phyloP scores from a whole-genome alignment of 148 eudicot species.

The Amaranthus cruentus region DNA sequence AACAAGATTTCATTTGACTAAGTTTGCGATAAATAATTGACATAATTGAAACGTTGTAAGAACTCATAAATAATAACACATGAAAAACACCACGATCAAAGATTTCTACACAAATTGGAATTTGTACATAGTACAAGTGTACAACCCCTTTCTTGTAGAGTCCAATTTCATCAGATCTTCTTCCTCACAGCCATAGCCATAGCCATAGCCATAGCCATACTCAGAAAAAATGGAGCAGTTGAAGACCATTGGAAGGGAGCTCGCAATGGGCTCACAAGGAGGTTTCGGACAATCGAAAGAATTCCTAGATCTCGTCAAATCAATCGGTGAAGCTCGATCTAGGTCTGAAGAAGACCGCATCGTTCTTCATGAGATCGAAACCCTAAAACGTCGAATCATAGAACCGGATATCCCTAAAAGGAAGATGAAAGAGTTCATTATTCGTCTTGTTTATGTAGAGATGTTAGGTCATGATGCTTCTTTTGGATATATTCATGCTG shows the following conservation, averaged over 20 bases:
- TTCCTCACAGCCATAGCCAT: no score
- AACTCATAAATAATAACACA: no score
- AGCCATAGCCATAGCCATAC: no score
- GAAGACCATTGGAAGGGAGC: slow-evolving; percentile 81
- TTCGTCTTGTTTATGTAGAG: slow-evolving; percentile 74
- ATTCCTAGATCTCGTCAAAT: slow-evolving; percentile 84
- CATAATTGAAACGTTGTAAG: no score
- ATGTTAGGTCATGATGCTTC: slow-evolving; percentile 96
- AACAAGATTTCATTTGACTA: no score
- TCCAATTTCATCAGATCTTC: no score
- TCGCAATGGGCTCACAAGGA: slow-evolving; percentile 93
- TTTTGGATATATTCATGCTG: slow-evolving; percentile 88
- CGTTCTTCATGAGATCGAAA: slow-evolving; percentile 67
- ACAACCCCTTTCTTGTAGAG: no score
- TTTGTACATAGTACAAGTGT: no score
- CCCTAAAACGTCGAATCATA: slow-evolving; percentile 53
- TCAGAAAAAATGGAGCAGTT: slow-evolving; percentile 67
- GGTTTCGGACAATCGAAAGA: slow-evolving; percentile 87
- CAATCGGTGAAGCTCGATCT: slow-evolving; percentile 94
- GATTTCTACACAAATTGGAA: no score
- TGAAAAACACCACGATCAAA: no score
- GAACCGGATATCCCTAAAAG: slow-evolving; percentile 77
- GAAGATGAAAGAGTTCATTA: slow-evolving; percentile 82
- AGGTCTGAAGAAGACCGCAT: slow-evolving; percentile 90
- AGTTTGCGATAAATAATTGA: no score